Conservation (phyloP, 768 basidiomycete genomes). For the Termitomyces sp. region DNA sequence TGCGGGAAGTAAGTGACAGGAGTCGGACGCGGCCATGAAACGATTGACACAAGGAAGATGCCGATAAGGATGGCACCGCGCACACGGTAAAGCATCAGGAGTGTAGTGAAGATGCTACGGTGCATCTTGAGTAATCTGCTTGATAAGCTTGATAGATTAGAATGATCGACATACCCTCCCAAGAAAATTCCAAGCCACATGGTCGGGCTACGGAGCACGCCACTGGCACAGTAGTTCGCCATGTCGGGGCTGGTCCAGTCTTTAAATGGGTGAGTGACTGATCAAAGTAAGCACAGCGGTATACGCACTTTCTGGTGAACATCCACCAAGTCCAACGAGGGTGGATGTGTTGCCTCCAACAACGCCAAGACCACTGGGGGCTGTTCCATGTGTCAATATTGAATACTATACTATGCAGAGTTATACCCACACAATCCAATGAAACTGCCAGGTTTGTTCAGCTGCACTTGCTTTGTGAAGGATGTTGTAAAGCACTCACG, state of each 20-base stretch:
- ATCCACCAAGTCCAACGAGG: constrained; percentile 75
- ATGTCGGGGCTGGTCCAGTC: constrained; percentile 42
- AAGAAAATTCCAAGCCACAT: constrained; percentile 88
- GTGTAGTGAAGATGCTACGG: constrained; percentile 61
- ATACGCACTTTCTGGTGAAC: constrained; percentile 42
- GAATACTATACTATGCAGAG: not conserved
- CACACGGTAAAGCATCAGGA: constrained; percentile 81
- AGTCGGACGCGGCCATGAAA: constrained; percentile 86
- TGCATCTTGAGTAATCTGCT: not conserved
- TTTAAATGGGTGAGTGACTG: constrained; percentile 8
- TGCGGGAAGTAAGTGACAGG: constrained; percentile 80
- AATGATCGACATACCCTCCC: constrained; percentile 53
- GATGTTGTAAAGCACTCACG: constrained; percentile 39
- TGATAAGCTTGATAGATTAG: not conserved
- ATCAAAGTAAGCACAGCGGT: not conserved
- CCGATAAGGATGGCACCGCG: constrained; percentile 81
- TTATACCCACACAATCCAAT: constrained; percentile 60
- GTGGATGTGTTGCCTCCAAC: constrained; percentile 70
- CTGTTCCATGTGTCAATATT: constrained; percentile 24
- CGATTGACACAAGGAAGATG: constrained; percentile 77
- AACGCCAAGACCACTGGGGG: constrained; percentile 63
- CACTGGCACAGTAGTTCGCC: constrained; percentile 54
- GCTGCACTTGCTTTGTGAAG: constrained; percentile 3
- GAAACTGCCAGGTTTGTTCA: constrained; percentile 36
- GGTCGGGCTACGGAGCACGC: constrained; percentile 67